phyloP scores from a whole-genome alignment of 371 early-diverging fungal genomes.

The Mucor irregularis region DNA sequence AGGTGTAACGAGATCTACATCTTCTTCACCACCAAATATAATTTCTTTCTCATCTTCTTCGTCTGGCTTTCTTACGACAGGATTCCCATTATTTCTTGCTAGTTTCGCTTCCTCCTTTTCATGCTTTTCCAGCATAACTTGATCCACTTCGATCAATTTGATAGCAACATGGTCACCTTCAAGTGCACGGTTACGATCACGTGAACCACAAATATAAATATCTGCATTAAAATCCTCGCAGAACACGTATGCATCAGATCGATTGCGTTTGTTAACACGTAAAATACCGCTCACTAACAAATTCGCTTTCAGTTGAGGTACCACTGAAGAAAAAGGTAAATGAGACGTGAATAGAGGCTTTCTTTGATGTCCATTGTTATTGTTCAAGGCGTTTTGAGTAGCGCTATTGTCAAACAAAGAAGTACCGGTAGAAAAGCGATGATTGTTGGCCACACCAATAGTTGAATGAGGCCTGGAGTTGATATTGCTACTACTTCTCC shows the following conservation, averaged over 20 bases:
- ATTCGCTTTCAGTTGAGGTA: constrained; percentile 45
- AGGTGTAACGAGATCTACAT: constrained; percentile 53
- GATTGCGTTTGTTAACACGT: constrained; percentile 81
- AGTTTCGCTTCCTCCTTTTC: constrained; percentile 54
- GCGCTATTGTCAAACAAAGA: background rate
- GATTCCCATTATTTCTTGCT: constrained; percentile 44
- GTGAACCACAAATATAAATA: constrained; percentile 78
- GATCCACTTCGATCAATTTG: constrained; percentile 66
- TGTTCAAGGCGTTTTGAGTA: no score
- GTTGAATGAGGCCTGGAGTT: constrained; percentile 9
- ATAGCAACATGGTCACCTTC: constrained; percentile 88
- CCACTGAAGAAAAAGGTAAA: constrained; percentile 52
- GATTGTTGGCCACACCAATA: background rate
- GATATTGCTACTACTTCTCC: no score
- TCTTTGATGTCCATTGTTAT: constrained; percentile 23
- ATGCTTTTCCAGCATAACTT: constrained; percentile 54
- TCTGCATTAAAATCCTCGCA: constrained; percentile 64
- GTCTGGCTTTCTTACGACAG: constrained; percentile 42
- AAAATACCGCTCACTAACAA: constrained; percentile 65
- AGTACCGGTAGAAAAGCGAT: constrained; percentile 11
- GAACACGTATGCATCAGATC: constrained; percentile 85
- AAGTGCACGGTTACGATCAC: constrained; percentile 82
- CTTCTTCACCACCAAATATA: constrained; percentile 54
- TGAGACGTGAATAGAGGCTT: constrained; percentile 57
- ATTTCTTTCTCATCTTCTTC: constrained; percentile 59